Base-by-base conservation (phyloP, 345 rosid species). In the Schrenkiella parvula region DNA sequence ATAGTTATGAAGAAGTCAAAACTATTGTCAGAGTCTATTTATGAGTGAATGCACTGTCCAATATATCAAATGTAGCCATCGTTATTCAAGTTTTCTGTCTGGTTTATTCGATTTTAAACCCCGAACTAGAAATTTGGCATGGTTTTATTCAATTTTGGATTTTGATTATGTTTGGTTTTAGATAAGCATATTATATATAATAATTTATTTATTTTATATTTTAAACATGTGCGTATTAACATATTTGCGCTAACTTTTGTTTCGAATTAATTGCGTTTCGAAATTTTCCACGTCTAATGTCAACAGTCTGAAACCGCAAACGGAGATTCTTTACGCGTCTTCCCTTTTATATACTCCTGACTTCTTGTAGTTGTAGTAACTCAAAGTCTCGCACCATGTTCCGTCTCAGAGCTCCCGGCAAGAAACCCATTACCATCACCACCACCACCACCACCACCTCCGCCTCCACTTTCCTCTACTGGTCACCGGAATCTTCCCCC, bases 381-480 rank as follows among this genome's bases (percentile, higher is more conserved):
- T 29, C 32, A 29, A 29, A 29, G 7, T 29, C 32, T 29, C 4
- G 7, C 22, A 35, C 43, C 56, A 59, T 54, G 72, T 70, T 79
- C 31, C 77, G 26, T 10, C 71, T 76, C 42, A 67, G 66, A 63
- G 39, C 23, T 61, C 60, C 46, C 23, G 60, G 37, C 78, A 69
- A 72, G 34, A 68, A 53, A 22, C 70, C 79, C 46, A 76, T 76
- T 1, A 62, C 79, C 37, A 63, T 70, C 39, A 41, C 68, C 19
- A 72, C 76, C 39, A 60, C 74, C 18, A 17, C 61, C 52, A 35
- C 67, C 14, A 35, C 34, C 8, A 12, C 66, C 47, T 13, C 74
- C 59, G 70, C 64, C 17, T 62, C 75, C 9, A n/a, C 15, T 54
- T 76, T 76, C 39, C 79, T 75, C 47, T 75, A 75, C 63, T 75